Percentiles rank a stretch among this genome's conserved stretches.
Conservation (phyloP, 2,329 filamentous ascomycete species). For the Aspergillus sp. region DNA sequence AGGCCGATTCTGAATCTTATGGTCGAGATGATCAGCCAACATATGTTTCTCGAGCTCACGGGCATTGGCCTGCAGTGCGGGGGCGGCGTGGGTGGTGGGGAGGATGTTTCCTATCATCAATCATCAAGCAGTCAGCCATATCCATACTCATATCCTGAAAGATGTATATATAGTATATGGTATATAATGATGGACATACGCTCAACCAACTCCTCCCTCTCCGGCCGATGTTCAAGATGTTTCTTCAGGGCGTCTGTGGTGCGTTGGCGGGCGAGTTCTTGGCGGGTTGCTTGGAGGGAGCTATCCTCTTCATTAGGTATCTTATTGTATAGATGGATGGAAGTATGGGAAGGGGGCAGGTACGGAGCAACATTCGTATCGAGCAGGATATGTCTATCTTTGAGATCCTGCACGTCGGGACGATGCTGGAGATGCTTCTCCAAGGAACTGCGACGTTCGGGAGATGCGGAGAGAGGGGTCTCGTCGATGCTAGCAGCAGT, state of each 20-base stretch:
- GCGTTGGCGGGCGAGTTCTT: conserved; percentile 66
- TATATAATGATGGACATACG: conserved; percentile 51
- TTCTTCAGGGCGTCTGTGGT: conserved; percentile 66
- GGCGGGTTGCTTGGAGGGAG: conserved; percentile 62
- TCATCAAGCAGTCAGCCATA: too few species aligned
- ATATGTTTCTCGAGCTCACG: conserved; percentile 85
- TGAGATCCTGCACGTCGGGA: conserved; percentile 65
- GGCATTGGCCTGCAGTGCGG: conserved; percentile 76
- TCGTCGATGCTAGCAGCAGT: conserved; percentile 51
- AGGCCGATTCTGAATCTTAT: conserved; percentile 78
- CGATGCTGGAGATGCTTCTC: conserved; percentile 72
- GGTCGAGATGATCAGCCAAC: conserved; percentile 81
- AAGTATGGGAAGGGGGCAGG: background rate
- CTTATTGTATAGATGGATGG: background rate
- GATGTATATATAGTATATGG: background rate
- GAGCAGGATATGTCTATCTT: conserved; percentile 67
- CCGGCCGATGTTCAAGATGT: conserved; percentile 62
- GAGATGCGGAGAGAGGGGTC: conserved; percentile 55
- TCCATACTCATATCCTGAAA: too few species aligned
- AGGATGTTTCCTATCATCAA: conserved; percentile 47
- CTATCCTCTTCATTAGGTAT: conserved; percentile 35
- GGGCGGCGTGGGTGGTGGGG: conserved; percentile 73
- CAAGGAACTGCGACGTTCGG: conserved; percentile 65
- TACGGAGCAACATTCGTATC: conserved; percentile 69
- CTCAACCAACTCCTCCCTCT: conserved; percentile 75